Evolutionary conservation across 2,329 filamentous ascomycete species (phyloP).

Genomic region (Macrophomina pseudophaseolina): DNA sequence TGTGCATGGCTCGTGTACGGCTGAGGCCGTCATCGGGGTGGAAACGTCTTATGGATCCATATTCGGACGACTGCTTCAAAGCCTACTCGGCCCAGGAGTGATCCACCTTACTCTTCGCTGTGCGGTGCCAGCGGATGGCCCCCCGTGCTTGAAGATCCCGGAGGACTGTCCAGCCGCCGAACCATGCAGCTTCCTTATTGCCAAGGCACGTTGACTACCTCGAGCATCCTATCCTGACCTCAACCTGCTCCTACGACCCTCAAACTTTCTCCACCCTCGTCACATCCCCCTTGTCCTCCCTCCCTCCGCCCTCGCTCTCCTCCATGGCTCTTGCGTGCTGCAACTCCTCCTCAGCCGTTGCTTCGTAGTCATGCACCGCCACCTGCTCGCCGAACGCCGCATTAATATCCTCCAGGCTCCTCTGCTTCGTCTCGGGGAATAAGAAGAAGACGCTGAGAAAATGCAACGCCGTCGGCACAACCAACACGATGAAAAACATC

Average conservation of each 20-base stretch:
- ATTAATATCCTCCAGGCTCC: conserved; percentile 45
- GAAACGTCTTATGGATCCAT: no score
- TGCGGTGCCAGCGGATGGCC: not conserved
- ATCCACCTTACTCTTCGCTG: not conserved
- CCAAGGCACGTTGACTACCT: not conserved
- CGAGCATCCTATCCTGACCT: not conserved
- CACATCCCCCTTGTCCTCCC: not conserved
- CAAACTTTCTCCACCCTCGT: not conserved
- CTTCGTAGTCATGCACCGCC: conserved; percentile 34
- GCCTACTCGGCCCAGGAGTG: no score
- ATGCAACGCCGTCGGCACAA: conserved; percentile 34
- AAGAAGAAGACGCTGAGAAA: conserved; percentile 41
- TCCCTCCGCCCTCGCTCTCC: not conserved
- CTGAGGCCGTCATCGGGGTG: no score
- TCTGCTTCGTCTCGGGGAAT: conserved; percentile 46
- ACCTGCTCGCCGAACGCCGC: conserved; percentile 43
- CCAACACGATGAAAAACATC: conserved; percentile 49
- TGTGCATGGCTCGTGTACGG: no score
- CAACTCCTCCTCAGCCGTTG: conserved; percentile 36
- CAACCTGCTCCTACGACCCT: not conserved
- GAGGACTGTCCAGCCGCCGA: not conserved
- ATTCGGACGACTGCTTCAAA: no score
- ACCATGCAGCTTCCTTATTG: not conserved
- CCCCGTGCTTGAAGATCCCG: not conserved
- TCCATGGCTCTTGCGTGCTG: conserved; percentile 30